Evolutionary conservation across 208 protist genomes (phyloP).

Genomic region (Trypanosoma lewisi): DNA sequence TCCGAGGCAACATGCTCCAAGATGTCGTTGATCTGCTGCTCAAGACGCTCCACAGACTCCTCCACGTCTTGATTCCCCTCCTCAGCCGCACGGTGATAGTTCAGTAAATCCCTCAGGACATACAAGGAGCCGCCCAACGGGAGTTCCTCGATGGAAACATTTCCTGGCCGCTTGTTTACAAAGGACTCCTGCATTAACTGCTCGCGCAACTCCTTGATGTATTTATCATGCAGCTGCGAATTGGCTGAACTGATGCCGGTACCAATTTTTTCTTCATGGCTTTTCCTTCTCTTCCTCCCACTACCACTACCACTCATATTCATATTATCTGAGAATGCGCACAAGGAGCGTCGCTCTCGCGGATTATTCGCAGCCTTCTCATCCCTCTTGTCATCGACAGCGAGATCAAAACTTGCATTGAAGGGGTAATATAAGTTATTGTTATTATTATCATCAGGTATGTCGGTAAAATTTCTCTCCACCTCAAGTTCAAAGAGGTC

Average conservation of each 20-base stretch:
- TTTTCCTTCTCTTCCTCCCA: not conserved
- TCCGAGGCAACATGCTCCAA: slow-evolving; percentile 43
- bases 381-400: slow-evolving; percentile 4
- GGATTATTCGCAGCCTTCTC: not conserved
- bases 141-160: slow-evolving; percentile 38
- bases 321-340: too few species aligned
- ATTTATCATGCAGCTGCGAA: not conserved
- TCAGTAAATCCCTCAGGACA: slow-evolving; percentile 31
- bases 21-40: slow-evolving; percentile 47
- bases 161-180: slow-evolving; percentile 30
- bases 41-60: slow-evolving; percentile 24
- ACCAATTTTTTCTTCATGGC: not conserved
- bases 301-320: too few species aligned
- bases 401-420: slow-evolving; percentile 42
- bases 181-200: slow-evolving; percentile 22
- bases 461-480: slow-evolving; percentile 36
- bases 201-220: slow-evolving; percentile 14
- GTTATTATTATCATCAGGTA: slow-evolving; percentile 54
- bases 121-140: slow-evolving; percentile 27
- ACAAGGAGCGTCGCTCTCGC: too few species aligned
- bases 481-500: slow-evolving; percentile 23
- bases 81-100: slow-evolving; percentile 18
- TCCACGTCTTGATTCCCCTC: slow-evolving; percentile 24
- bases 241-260: not conserved
- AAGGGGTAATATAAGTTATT: slow-evolving; percentile 71